Base-by-base conservation (phyloP, 2,329 filamentous ascomycete genomes). In the Pseudogymnoascus sp. region DNA sequence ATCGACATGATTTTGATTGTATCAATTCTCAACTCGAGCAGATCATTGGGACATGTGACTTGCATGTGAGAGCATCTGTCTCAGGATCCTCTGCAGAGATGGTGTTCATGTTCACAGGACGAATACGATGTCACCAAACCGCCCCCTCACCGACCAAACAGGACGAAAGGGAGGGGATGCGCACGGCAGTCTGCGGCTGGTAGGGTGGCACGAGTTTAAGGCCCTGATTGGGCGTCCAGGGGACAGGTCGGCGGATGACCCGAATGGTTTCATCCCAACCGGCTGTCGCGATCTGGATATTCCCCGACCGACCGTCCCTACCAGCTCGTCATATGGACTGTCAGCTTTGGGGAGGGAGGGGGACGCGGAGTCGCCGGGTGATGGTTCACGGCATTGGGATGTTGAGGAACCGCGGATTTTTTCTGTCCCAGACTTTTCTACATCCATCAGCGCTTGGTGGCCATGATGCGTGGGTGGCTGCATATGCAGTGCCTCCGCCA, bases 391-490 rank as follows among this genome's bases (percentile, higher is more conserved):
- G 50, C 28, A 57, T 57, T 57, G 26, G 21, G 26, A 57, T 10
- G 50, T 57, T 57, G 26, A 33, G 50, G 26, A 57, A 33, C 50
- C 9, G 8, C 50, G 10, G 5, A 13, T 33, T n/a, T 33, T 26
- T 57, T 33, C 28, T 33, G 50, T 57, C 47, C 50, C 50, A 57
- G 50, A 57, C 26, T 31, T 17, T 17, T 6, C 9, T 4, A 10
- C 47, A 57, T 33, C 50, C 50, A 57, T 57, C 50, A 57, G 50
- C 50, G 50, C 50, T 57, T 57, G 50, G 50, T 57, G 50, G 50
- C 50, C 26, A 21, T 57, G 50, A 17, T 57, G 50, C 50, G 50
- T 57, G 50, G 50, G 50, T 57, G 50, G 50, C 50, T 57, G 50
- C 50, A 57, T 57, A 57, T 57, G 50, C n/a, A 19, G 50, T 57